Evolutionary conservation across 768 basidiomycete species (phyloP), one percentile per base, ranked within the genome.

Genomic region (Podaxis pistillaris): DNA sequence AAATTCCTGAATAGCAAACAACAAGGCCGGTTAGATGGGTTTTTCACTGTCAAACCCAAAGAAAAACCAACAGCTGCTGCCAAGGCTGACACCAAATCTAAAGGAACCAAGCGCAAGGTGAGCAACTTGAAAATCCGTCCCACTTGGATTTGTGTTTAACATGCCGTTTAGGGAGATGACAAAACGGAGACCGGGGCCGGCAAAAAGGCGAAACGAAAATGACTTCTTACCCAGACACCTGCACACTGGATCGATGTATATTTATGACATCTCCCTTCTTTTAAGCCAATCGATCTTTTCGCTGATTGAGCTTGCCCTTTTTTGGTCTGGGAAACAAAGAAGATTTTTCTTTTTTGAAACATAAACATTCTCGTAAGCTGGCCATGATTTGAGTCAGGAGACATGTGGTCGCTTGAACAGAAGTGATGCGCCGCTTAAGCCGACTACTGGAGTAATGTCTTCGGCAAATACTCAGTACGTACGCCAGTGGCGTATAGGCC

Each of bases 21-120:
- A 69, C 97, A 99, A 75, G 96, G 97, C 8, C 88, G 97, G 9
- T 81, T 99, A 13, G 97, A 98, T 69, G 90, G 94, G 0, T 99
- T 99, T 77, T 99, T 99, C 76, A 86, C 88, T 0, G 85, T 87
- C 11, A 87, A 90, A 69, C 77, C 85, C 4, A 84, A 86, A 60
- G 82, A 86, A 46, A 83, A 79, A 40, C 68, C 71, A 2, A 63
- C 69, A 11, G 56, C 68, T n/a, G 64, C 64, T 46, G 52, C 62
- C 3, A 73, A 73, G 63, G 68, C 63, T 33, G 66, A 74, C 57
- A 46, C 64, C 4, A 73, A 71, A 53, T 66, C 64, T 40, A 79
- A 78, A 64, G 78, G 78, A 13, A 74, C 76, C 28, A 83, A 81
- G 62, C 84, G 84, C 60, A 92, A 89, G 83, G 85, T 83, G 53